phyloP scores from a whole-genome alignment of 805 yeast species.

The Saccharomycodes ludwigii region DNA sequence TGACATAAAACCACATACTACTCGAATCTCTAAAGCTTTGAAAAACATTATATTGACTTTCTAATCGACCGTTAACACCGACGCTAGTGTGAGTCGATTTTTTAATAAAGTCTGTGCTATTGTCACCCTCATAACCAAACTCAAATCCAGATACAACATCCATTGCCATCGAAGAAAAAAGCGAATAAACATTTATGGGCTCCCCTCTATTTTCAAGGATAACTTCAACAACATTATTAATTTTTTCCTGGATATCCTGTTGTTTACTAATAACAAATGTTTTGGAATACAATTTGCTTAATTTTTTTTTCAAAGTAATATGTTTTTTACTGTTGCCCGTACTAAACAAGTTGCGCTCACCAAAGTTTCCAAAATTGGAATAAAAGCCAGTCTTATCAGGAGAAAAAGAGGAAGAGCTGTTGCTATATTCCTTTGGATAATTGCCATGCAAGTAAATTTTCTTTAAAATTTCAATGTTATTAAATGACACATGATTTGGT shows the following conservation, averaged over 20 bases:
- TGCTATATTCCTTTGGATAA: constrained; percentile 31
- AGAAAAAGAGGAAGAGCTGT: neutral
- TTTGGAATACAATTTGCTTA: constrained; percentile 35
- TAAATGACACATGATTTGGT: constrained; percentile 39
- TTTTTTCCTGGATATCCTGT: constrained; percentile 22
- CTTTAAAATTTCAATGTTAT: constrained; percentile 36
- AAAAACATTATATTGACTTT: constrained; percentile 30
- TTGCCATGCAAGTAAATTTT: constrained; percentile 44
- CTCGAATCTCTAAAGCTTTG: constrained; percentile 37
- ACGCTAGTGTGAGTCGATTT: constrained; percentile 13
- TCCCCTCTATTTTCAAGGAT: constrained; percentile 12
- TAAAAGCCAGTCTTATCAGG: constrained; percentile 36
- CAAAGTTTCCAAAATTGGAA: constrained; percentile 46
- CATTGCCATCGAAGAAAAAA: constrained; percentile 65
- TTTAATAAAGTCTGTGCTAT: constrained; percentile 33
- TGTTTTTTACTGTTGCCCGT: constrained; percentile 38
- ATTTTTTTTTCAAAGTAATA: constrained; percentile 27
- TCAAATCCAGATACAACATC: constrained; percentile 54
- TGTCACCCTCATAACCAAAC: constrained; percentile 38
- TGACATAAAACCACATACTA: constrained; percentile 55
- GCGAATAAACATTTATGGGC: constrained; percentile 41
- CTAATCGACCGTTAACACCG: constrained; percentile 6
- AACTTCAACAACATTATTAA: constrained; percentile 18
- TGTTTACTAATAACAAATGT: constrained; percentile 27
- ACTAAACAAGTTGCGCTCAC: constrained; percentile 47